Conservation (phyloP, 371 early-diverging fungal genomes). For the Mortierella sp. region DNA sequence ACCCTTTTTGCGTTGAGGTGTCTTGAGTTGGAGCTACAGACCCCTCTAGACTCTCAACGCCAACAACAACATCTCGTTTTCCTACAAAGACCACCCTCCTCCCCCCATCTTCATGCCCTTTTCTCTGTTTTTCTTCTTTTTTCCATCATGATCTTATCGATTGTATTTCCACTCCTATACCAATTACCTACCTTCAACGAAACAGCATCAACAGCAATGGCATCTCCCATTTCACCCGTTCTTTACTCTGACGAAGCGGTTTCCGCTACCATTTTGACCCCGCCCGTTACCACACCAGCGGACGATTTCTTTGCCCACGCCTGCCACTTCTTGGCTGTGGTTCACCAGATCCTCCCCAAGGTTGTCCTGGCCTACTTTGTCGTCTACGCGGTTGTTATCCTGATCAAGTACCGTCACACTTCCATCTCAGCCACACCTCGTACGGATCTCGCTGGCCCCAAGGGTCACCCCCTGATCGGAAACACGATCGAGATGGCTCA, state of each 20-base stretch:
- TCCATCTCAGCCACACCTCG: constrained; percentile 8
- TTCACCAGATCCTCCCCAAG: not conserved
- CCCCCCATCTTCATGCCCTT: not conserved
- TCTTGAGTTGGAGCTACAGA: not conserved
- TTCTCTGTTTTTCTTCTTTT: not conserved
- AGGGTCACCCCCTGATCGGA: constrained; percentile 17
- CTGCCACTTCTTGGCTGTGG: not conserved
- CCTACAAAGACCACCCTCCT: not conserved
- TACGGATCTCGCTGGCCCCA: constrained; percentile 8
- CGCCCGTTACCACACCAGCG: not conserved
- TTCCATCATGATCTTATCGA: not conserved
- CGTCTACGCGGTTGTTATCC: not conserved
- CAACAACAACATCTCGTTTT: not conserved
- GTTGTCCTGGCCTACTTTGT: not conserved
- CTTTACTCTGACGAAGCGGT: not conserved
- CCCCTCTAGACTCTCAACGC: not conserved
- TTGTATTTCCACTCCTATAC: not conserved
- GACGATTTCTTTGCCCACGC: not conserved
- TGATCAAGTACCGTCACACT: constrained; percentile 14
- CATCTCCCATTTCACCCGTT: not conserved
- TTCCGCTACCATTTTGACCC: not conserved
- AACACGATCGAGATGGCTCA: constrained; percentile 8
- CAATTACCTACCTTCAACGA: not conserved
- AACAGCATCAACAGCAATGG: not conserved
- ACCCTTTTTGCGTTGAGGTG: not conserved